Evolutionary conservation across 495 filamentous ascomycete genomes (phyloP).

Genomic region (Annulohypoxylon maeteangense): DNA sequence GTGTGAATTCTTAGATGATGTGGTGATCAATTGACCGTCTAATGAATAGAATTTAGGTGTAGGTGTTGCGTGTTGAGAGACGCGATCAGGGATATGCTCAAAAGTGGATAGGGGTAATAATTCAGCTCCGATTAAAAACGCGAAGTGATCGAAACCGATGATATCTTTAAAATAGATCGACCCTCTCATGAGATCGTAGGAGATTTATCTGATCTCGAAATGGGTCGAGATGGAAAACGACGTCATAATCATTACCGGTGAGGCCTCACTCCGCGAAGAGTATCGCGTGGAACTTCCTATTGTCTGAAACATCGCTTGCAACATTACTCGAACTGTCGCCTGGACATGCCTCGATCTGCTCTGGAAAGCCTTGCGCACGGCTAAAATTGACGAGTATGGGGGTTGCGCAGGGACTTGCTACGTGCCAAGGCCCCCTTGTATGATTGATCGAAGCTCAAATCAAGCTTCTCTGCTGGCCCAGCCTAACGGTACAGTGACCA

Average conservation of each 20-base stretch:
- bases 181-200: constrained; percentile 20
- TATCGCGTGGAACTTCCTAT: constrained; percentile 34
- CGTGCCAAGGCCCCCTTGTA: constrained; percentile 32
- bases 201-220: constrained; percentile 34
- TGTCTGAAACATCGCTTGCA: constrained; percentile 33
- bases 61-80: not conserved
- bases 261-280: constrained; percentile 23
- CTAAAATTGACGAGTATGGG: constrained; percentile 9
- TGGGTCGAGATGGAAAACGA: not conserved
- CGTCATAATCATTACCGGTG: constrained; percentile 27
- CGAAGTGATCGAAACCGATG: constrained; percentile 8
- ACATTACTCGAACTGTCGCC: constrained; percentile 30
- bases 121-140: not conserved
- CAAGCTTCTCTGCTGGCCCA: constrained; percentile 16
- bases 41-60: not conserved
- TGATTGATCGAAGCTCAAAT: constrained; percentile 12
- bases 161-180: constrained; percentile 15
- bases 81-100: not conserved
- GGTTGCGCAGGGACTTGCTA: constrained; percentile 34
- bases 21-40: not conserved
- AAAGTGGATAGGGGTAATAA: not conserved
- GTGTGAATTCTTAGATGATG: not conserved
- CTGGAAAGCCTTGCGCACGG: constrained; percentile 21
- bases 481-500: constrained; percentile 15
- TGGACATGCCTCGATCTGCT: constrained; percentile 32